A percentile compares a stretch with the other conserved stretches of the same genome.
Evolutionary conservation across 495 filamentous ascomycete genomes (phyloP).

Genomic region (Aspergillus nidulans): DNA sequence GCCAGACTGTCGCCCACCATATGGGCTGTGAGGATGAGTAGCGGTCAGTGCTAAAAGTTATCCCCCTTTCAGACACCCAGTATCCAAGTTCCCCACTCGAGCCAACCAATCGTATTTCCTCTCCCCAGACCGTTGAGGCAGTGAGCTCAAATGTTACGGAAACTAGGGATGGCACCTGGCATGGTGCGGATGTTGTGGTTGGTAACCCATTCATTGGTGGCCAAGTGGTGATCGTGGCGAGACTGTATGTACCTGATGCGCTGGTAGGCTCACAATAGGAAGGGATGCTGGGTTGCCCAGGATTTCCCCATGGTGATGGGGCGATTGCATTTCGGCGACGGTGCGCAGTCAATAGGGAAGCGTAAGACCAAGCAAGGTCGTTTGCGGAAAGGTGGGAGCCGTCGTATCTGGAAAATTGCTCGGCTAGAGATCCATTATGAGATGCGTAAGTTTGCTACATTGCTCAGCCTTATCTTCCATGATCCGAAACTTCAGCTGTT

Average conservation of each 20-base stretch:
- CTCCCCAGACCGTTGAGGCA: slow-evolving; percentile 51
- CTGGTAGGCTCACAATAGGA: slow-evolving; percentile 47
- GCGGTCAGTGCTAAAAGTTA: slow-evolving; percentile 47
- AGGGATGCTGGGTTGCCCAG: slow-evolving; percentile 48
- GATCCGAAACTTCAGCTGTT: neutral
- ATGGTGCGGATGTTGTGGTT: slow-evolving; percentile 23
- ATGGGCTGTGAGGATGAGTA: slow-evolving; percentile 54
- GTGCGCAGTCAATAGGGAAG: slow-evolving; percentile 46
- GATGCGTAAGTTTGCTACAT: slow-evolving; percentile 39
- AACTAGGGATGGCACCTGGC: slow-evolving; percentile 43
- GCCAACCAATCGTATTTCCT: slow-evolving; percentile 58
- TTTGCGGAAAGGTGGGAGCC: slow-evolving; percentile 53
- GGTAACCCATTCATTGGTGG: slow-evolving; percentile 26
- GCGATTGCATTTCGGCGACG: slow-evolving; percentile 44
- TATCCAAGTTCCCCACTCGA: slow-evolving; percentile 49
- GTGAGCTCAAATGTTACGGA: slow-evolving; percentile 56
- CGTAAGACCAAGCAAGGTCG: slow-evolving; percentile 53
- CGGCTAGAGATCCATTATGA: slow-evolving; percentile 52
- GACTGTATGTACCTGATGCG: slow-evolving; percentile 55
- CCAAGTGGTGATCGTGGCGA: slow-evolving; percentile 51
- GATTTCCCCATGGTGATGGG: slow-evolving; percentile 54
- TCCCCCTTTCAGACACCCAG: slow-evolving; percentile 49
- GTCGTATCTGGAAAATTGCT: slow-evolving; percentile 53
- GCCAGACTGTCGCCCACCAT: slow-evolving; percentile 50
- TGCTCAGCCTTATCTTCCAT: neutral